Evolutionary conservation across 805 yeast species (phyloP), one percentile per base, ranked within the genome.

Genomic region (Hanseniaspora vineae): DNA sequence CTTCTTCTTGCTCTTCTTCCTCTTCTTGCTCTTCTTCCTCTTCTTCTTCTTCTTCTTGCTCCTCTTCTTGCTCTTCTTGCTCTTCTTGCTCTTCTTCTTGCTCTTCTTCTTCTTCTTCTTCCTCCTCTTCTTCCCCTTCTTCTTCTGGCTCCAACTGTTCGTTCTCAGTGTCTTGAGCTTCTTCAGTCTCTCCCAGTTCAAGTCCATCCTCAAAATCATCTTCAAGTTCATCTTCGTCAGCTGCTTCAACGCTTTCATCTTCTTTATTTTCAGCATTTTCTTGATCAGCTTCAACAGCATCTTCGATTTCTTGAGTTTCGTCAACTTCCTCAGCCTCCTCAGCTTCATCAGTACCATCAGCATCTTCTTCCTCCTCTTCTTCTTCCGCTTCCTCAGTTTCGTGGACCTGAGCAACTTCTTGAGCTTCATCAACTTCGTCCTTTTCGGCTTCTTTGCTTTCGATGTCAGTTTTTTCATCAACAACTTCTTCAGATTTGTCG

Each of bases 151-250:
- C n/a, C n/a, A n/a, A n/a, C n/a, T n/a, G n/a, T n/a, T n/a, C n/a
- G n/a, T n/a, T n/a, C n/a, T n/a, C 46, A 39, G 39, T 6, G 11
- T 37, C 39, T 39, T 45, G 43, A 29, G 33, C 10, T 3, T 14
- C 33, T 33, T 33, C 33, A 35, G 33, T 13, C 17, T 32, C 44
- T 42, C 31, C 40, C 2, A 14, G n/a, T n/a, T n/a, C n/a, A n/a
- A n/a, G n/a, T n/a, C n/a, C n/a, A n/a, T n/a, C n/a, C n/a, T 42
- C 44, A 42, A 18, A 9, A 32, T 32, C 45, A 11, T 31, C 45
- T 14, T 15, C 23, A 15, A 9, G 29, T 31, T 31, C 45, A 43
- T 3, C 19, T 15, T n/a, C n/a, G 17, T 43, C 39, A 15, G 17
- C 23, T 12, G 17, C 39, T 32, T 32, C 45, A 33, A 11, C 31